Evolutionary conservation across 305 asterid genomes (phyloP), one percentile per base, ranked within the genome.

Genomic region (Fraxinus dipetala): DNA sequence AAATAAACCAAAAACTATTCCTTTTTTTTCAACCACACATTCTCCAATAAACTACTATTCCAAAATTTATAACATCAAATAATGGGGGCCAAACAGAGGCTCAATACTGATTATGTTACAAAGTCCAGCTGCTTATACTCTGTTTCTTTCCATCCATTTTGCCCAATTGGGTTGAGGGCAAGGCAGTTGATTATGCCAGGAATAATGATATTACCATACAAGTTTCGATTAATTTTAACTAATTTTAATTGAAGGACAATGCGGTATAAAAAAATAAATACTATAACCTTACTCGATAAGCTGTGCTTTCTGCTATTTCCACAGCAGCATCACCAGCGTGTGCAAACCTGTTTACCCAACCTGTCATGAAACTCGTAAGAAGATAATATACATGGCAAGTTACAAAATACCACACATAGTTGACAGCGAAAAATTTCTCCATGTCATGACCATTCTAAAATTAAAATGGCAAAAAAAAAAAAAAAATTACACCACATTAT

Each of bases 341-440:
- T 26, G 99, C 99, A 87, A 96, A 92, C 87, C 99, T 92, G 91
- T 96, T 96, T 74, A 96, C 97, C 99, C 99, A 96, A 82, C 99
- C 99, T 96, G 97, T 85, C 65, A 65, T 84, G 85, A 63, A 54
- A 79, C 18, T 43, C 40, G 43, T 78, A 72, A 81, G 87, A 82
- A 67, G 76, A 81, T 13, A 30, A 28, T 4, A 67, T 11, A 3
- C n/a, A 24, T 8, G 28, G 34, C 31, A 63, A 76, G 43, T 54
- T 34, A 28, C 34, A 76, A 73, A 83, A 65, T 78, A 31, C 24
- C 79, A 82, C 5, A 13, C 7, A 73, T 34, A 32, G 35, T 76
- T 48, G 65, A 13, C 2, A 80, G 4, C 43, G 26, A 30, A 32
- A 72, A 72, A 61, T 48, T 16, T 45, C 20, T 38, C 36, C 43